Evolutionary conservation across 2,329 filamentous ascomycete genomes (phyloP).

Genomic region (Ambrosiella xylebori): DNA sequence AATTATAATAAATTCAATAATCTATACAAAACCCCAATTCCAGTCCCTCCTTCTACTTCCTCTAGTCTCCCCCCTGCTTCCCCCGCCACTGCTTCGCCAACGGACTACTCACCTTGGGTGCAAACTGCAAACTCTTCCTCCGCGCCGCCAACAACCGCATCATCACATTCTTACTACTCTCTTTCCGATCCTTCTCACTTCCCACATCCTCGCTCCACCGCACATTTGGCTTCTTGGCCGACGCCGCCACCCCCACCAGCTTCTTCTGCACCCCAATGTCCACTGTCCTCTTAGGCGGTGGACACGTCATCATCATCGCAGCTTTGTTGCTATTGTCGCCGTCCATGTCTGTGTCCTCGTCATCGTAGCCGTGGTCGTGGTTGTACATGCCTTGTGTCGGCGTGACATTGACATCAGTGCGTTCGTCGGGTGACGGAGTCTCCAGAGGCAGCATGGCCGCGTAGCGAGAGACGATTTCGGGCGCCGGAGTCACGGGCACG

Average conservation of each 20-base stretch:
- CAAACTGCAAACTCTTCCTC: constrained; percentile 62
- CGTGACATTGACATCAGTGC: constrained; percentile 16
- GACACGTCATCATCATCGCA: constrained; percentile 21
- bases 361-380: constrained; percentile 21
- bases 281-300: constrained; percentile 14
- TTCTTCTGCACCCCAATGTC: background rate
- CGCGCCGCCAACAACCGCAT: constrained; percentile 52
- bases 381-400: constrained; percentile 4
- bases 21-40: no score
- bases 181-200: constrained; percentile 19
- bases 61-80: background rate
- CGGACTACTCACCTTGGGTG: constrained; percentile 58
- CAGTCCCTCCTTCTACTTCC: no score
- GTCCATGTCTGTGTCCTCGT: constrained; percentile 27
- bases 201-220: background rate
- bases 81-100: constrained; percentile 39
- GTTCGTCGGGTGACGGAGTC: constrained; percentile 24
- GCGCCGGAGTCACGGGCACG: constrained; percentile 40
- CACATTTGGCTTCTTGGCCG: constrained; percentile 9
- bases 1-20: no score
- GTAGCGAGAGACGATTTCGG: constrained; percentile 35
- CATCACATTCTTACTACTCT: constrained; percentile 36
- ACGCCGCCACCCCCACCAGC: constrained; percentile 26
- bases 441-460: constrained; percentile 31
- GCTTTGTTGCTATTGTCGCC: background rate